Base-by-base conservation (phyloP, 2,329 filamentous ascomycete genomes). In the Ceratocystis colombiana region DNA sequence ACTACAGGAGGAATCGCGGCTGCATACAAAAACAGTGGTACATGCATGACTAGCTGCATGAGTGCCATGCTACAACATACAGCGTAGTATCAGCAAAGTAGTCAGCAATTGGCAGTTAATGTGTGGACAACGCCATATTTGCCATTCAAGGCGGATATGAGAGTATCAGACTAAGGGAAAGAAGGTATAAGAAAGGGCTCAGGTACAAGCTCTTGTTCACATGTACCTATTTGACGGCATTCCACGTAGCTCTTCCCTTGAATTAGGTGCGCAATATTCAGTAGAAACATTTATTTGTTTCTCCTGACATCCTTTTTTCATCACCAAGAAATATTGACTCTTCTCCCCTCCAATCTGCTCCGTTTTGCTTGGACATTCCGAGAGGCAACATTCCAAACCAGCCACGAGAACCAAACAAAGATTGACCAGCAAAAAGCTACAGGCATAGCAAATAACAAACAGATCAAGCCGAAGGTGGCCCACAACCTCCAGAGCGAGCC, bases 111-210 rank as follows among this genome's bases (percentile, higher is more conserved):
- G 22, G 48, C 48, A 53, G 48, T 45, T 55, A 44, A 46, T 59
- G 17, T 59, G n/a, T 28, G 17, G 48, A 65, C 28, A 65, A 45
- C 46, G 44, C 46, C 64, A 66, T 66, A 63, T 66, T 66, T 15
- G 25, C 22, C 46, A 62, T 41, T 30, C 20, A 59, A 63, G 57
- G 20, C 33, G 59, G 33, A 66, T 63, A 66, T 62, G 45, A 66
- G 20, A 48, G n/a, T 30, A 66, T 62, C 17, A 64, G n/a, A 8
- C 28, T 22, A 7, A 63, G 46, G 20, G 25, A 15, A 15, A 22
- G 25, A 48, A 28, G 41, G 28, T 22, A 50, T 7, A 17, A n/a
- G 17, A 63, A 48, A 45, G 46, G 44, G 25, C 20, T 48, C 3
- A n/a, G 4, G 30, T 33, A n/a, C 22, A 25, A 7, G 46, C 48